Evolutionary conservation across 2,329 filamentous ascomycete genomes (phyloP), one percentile per base, ranked within the genome.

Genomic region (Ambrosiella beaveri): DNA sequence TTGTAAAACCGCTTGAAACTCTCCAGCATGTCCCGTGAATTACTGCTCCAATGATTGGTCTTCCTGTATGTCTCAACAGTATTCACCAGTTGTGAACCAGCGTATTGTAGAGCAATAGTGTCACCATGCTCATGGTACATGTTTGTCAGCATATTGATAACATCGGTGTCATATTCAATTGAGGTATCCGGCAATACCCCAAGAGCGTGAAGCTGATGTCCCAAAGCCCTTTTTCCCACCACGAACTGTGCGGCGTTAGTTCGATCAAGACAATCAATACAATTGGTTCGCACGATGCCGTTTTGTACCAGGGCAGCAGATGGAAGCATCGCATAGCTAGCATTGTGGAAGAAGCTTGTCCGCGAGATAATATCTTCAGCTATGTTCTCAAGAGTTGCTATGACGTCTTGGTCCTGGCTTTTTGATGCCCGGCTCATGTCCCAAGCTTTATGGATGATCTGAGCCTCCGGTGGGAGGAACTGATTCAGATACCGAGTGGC

Each of bases 31-130:
- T 98, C 93, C 63, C 93, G 80, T 1, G 91, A 96, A 68, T 95
- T 89, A 65, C 88, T 95, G 27, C 89, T 95, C 93, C 93, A 98
- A 68, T 97, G 91, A 64, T 97, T 97, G 68, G 96, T 95, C 71
- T 97, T 97, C 59, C 93, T 86, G 69, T 98, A 98, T 3, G 93
- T 98, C 63, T 95, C 90, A 90, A 98, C 97, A 0, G 93, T 98
- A 68, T 98, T 98, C 65, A 98, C 93, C 0, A 98, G 78, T 69
- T 98, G 93, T 1, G 90, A 97, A 8, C 93, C 93, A 59, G 93
- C 93, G 65, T 98, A 98, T 68, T 98, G 93, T 57, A 97, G 86
- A 0, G 93, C 93, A 65, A 98, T 97, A 3, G 90, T 96, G 69
- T 98, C 93, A 59, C 93, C 93, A 66, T 98, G 93, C 64, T 95